Evolutionary conservation across 805 yeast genomes (phyloP), one percentile per base, ranked within the genome.

Genomic region (Nakazawaea peltata): DNA sequence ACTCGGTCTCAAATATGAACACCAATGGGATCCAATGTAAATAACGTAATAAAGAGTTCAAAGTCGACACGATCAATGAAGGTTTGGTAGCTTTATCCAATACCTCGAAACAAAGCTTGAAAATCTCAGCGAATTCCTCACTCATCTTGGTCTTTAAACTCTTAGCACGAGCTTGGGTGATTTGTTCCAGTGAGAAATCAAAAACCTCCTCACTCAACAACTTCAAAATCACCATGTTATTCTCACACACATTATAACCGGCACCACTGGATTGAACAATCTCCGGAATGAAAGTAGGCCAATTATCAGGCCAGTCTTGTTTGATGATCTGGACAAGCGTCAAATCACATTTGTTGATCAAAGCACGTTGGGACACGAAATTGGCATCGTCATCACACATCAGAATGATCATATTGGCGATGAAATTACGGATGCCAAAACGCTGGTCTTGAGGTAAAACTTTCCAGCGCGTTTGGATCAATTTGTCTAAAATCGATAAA

Each of bases 271-370:
- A 80, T 41, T 71, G 74, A 31, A 90, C 92, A 38, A 92, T 74
- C 56, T 92, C 98, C 13, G 96, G 95, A 33, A 92, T 82, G 51
- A 92, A 92, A 49, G 81, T 83, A 14, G 97, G 97, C 99, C 99
- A 92, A 56, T 88, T 83, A 48, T 80, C 85, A 23, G 99, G 99
- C 99, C 99, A 92, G 56, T 92, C 99, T 61, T 92, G 97, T 53
- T 92, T 92, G 51, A 92, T 74, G 34, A 92, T 80, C 52, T 88
- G 94, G 25, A 92, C 98, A 50, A 92, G 67, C 12, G 97, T 90
- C 51, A 92, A 69, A 61, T 92, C 95, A 49, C 88, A 87, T 58
- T 92, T 92, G 64, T 82, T 85, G 53, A 92, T 85, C 51, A 92
- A 69, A 15, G 96, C 78, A 50, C 79, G 80, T 53, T 86, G 86